phyloP scores from a whole-genome alignment of 2,329 filamentous ascomycete species.

The Mycosphaerella sp. region DNA sequence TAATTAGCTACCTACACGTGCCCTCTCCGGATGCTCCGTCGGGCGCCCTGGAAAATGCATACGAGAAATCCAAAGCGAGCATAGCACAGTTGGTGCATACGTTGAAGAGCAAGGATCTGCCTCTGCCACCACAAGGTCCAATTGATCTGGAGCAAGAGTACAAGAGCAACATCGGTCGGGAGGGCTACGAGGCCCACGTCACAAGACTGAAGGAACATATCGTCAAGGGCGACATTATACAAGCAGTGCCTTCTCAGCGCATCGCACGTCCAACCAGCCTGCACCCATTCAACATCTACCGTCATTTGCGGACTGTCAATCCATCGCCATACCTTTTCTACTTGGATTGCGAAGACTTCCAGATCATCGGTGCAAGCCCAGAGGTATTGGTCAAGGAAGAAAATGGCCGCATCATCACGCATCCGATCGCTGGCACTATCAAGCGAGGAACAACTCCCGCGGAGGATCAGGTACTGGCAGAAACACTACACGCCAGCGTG shows the following conservation, averaged over 20 bases:
- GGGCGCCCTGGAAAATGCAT: slow-evolving; percentile 58
- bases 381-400: slow-evolving; percentile 93
- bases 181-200: slow-evolving; percentile 89
- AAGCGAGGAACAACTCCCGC: slow-evolving; percentile 73
- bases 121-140: slow-evolving; percentile 57
- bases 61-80: slow-evolving; percentile 58
- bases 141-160: slow-evolving; percentile 71
- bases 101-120: slow-evolving; percentile 68
- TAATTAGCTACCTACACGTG: slow-evolving; percentile 83
- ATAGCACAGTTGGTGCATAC: slow-evolving; percentile 64
- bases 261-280: slow-evolving; percentile 82
- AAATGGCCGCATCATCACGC: slow-evolving; percentile 77
- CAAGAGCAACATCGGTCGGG: slow-evolving; percentile 82
- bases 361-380: slow-evolving; percentile 90
- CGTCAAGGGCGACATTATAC: slow-evolving; percentile 86
- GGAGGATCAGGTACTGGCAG: slow-evolving; percentile 73
- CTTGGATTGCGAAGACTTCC: slow-evolving; percentile 83
- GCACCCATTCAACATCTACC: slow-evolving; percentile 97
- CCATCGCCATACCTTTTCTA: slow-evolving; percentile 97
- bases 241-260: slow-evolving; percentile 90
- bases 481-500: slow-evolving; percentile 67
- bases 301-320: slow-evolving; percentile 92
- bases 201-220: slow-evolving; percentile 84
- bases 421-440: slow-evolving; percentile 94
- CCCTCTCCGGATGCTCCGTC: slow-evolving; percentile 35